A percentile compares a stretch with the other conserved stretches of the same genome.
phyloP scores from a whole-genome alignment of 1,139 yeast species.

The Hansenula anomala region DNA sequence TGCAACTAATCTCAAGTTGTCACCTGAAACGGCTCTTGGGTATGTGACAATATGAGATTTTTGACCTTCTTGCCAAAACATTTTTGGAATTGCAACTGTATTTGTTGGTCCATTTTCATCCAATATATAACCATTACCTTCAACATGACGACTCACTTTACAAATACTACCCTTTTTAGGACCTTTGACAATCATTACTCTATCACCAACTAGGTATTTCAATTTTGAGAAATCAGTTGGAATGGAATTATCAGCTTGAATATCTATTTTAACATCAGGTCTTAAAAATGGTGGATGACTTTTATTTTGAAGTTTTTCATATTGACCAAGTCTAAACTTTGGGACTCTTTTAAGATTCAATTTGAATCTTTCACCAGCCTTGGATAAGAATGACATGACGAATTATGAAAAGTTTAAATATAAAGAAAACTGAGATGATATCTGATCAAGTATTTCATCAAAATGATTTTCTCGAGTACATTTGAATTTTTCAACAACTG shows the following conservation, averaged over 20 bases:
- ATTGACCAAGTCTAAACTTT: conserved; percentile 23
- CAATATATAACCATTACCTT: conserved; percentile 48
- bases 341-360: conserved; percentile 22
- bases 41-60: conserved; percentile 57
- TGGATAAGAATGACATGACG: conserved; percentile 21
- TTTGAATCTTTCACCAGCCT: conserved; percentile 22
- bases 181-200: conserved; percentile 65
- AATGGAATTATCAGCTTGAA: conserved; percentile 34
- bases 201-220: conserved; percentile 56
- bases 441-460: too few relatives aligned
- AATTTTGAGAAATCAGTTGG: conserved; percentile 38
- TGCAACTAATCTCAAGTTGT: conserved; percentile 71
- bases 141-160: conserved; percentile 40
- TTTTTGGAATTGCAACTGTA: conserved; percentile 57
- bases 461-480: too few relatives aligned
- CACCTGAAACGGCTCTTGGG: conserved; percentile 57
- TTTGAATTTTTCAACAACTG: background rate
- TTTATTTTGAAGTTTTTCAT: conserved; percentile 22
- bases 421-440: too few relatives aligned
- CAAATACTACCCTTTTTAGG: conserved; percentile 69
- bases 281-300: conserved; percentile 31
- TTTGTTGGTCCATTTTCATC: conserved; percentile 54
- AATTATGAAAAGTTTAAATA: background rate
- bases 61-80: conserved; percentile 72
- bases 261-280: conserved; percentile 24